Evolutionary conservation across 1,284 basidiomycete genomes (phyloP), one percentile per base, ranked within the genome.

Genomic region (Coniferiporia weirii): DNA sequence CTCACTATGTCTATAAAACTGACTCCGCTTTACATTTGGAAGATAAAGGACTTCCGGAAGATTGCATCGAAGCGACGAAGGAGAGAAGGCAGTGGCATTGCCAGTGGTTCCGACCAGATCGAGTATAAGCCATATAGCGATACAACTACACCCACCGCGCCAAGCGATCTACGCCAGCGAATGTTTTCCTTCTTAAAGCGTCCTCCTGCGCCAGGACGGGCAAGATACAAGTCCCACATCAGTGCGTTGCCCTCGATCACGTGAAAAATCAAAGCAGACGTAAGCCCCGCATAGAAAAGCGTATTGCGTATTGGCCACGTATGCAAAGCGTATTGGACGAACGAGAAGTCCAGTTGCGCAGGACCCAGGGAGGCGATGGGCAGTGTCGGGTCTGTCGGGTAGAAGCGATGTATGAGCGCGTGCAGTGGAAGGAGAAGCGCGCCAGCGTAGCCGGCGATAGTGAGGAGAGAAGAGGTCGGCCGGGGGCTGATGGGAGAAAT

Each of bases 261-360:
- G 66, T 90, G 89, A 49, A 85, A 64, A 0, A 76, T 71, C 0
- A 80, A 76, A 22, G 76, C 75, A 4, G 69, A 70, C 1, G 84
- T 76, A 12, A 92, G 77, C 0, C 78, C 80, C 1, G 72, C 66
- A 64, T 91, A 91, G 54, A 87, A 68, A 1, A 81, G 56, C 78
- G 79, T 82, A 61, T 78, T 85, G 10, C 79, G 73, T 68, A 73
- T 70, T 0, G 88, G 88, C 79, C 84, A 90, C 17, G 63, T 71
- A 5, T 76, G 72, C 48, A 91, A 68, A 0, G 80, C 85, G 4
- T 78, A 75, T 69, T 91, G 88, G 56, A 90, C 85, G 67, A 84
- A 89, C 61, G 89, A 85, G 66, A 79, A 89, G 70, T 90, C 85
- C 44, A 91, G 76, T 64, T 91, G 87, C 0, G 81, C 72, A 0